Conservation (phyloP, 1,139 yeast genomes). For the Saccharomyces hybrid region DNA sequence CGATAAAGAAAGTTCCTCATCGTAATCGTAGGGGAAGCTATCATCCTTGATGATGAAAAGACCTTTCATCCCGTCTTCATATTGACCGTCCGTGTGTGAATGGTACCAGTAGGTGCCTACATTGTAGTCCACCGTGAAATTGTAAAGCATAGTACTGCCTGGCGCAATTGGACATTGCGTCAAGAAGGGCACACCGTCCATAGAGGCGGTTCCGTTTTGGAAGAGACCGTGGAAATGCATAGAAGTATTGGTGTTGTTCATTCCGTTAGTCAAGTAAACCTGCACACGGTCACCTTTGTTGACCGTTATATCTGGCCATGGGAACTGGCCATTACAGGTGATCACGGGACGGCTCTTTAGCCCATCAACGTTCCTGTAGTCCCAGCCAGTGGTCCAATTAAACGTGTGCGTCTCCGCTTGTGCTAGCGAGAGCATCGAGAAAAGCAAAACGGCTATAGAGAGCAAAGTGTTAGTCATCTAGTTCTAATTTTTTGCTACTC, state of each 20-base stretch:
- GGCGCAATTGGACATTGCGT: constrained; percentile 86
- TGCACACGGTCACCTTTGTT: constrained; percentile 69
- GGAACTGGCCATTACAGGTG: constrained; percentile 78
- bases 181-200: constrained; percentile 86
- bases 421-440: constrained; percentile 4
- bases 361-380: constrained; percentile 71
- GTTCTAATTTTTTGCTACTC: not conserved
- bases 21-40: constrained; percentile 48
- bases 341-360: constrained; percentile 53
- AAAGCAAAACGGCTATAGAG: not conserved
- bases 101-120: constrained; percentile 94
- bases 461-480: not conserved
- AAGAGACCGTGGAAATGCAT: constrained; percentile 90
- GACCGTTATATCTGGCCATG: constrained; percentile 70
- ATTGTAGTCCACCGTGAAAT: constrained; percentile 76
- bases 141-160: constrained; percentile 57
- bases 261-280: constrained; percentile 60
- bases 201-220: constrained; percentile 60
- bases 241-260: constrained; percentile 58
- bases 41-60: constrained; percentile 58
- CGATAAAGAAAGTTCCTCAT: constrained; percentile 63
- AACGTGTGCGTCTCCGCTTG: constrained; percentile 52
- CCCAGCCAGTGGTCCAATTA: constrained; percentile 72
- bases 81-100: constrained; percentile 78
- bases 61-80: constrained; percentile 89